These are phyloP conservation scores for Saprolegnia parasitica DNA, from an alignment of 352 stramenopile genomes.

Conservation along the genomic window DNA sequence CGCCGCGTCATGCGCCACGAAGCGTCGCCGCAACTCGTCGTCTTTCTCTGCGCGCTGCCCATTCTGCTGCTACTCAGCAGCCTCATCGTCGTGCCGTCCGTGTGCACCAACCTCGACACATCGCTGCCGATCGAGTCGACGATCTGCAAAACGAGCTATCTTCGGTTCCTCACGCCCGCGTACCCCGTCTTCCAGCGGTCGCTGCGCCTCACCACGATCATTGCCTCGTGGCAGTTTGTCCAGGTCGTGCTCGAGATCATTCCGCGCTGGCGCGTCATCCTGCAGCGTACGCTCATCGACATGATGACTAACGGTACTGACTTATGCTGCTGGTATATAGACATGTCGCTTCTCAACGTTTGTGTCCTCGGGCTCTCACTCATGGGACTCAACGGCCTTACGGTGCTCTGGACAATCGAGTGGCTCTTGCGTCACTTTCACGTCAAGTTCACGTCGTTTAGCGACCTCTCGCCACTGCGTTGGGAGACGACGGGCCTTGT, in stretches of 20 bases:
- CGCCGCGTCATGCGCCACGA: constrained; percentile 76
- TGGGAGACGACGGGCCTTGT: constrained; percentile 81
- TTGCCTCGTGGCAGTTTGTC: constrained; percentile 81
- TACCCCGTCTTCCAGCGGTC: constrained; percentile 81
- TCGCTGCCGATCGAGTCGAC: constrained; percentile 16
- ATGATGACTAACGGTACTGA: too few species aligned
- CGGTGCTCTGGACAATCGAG: constrained; percentile 64
- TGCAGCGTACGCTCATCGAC: constrained; percentile 4
- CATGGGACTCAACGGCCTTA: constrained; percentile 54
- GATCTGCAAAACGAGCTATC: constrained; percentile 77
- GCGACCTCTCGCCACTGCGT: constrained; percentile 51
- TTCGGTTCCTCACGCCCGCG: constrained; percentile 77
- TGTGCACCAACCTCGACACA: constrained; percentile 30
- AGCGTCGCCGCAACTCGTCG: constrained; percentile 69
- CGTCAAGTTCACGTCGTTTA: constrained; percentile 65
- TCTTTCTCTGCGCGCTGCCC: constrained; percentile 64
- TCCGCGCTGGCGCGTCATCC: constrained; percentile 44
- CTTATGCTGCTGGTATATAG: constrained; percentile 1
- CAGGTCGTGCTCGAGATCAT: constrained; percentile 81
- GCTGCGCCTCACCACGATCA: constrained; percentile 69
- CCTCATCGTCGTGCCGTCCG: constrained; percentile 66
- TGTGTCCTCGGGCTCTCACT: constrained; percentile 59
- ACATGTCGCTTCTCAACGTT: constrained; percentile 36
- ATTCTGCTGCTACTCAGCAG: constrained; percentile 59
- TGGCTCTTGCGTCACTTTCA: constrained; percentile 70